Conservation (phyloP, 768 basidiomycete species). For the Scleroderma bovista region DNA sequence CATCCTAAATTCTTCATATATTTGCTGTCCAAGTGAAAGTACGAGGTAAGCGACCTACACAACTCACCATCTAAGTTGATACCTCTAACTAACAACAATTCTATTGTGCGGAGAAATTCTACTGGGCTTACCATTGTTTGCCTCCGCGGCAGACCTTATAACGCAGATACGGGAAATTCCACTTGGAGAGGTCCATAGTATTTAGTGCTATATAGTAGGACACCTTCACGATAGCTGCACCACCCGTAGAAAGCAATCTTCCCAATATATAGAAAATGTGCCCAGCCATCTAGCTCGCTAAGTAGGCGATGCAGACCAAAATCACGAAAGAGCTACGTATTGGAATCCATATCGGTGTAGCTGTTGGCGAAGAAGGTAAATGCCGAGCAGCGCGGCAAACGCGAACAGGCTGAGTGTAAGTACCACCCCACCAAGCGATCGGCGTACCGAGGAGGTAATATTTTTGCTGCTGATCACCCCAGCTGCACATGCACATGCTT, state of each 20-base stretch:
- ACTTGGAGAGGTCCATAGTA: too few relatives aligned
- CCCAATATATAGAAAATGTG: constrained; percentile 87
- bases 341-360: constrained; percentile 86
- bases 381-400: constrained; percentile 44
- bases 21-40: too few relatives aligned
- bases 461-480: constrained; percentile 83
- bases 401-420: constrained; percentile 59
- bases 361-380: constrained; percentile 80
- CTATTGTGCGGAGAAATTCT: too few relatives aligned
- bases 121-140: too few relatives aligned
- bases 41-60: too few relatives aligned
- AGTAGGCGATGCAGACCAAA: constrained; percentile 1
- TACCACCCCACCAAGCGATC: constrained; percentile 83
- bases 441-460: constrained; percentile 95
- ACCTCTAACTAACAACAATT: too few relatives aligned
- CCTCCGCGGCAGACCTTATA: too few relatives aligned
- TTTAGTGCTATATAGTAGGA: too few relatives aligned
- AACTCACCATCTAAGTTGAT: too few relatives aligned
- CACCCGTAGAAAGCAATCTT: constrained; percentile 92
- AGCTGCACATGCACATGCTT: constrained; percentile 96
- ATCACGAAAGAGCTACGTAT: constrained; percentile 39
- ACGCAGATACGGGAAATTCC: too few relatives aligned
- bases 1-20: too few relatives aligned
- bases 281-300: constrained; percentile 74
- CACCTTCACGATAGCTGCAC: too few relatives aligned